These are phyloP conservation scores for Pistacia vera DNA, from an alignment of 345 rosid genomes.

Conservation along the genomic window DNA sequence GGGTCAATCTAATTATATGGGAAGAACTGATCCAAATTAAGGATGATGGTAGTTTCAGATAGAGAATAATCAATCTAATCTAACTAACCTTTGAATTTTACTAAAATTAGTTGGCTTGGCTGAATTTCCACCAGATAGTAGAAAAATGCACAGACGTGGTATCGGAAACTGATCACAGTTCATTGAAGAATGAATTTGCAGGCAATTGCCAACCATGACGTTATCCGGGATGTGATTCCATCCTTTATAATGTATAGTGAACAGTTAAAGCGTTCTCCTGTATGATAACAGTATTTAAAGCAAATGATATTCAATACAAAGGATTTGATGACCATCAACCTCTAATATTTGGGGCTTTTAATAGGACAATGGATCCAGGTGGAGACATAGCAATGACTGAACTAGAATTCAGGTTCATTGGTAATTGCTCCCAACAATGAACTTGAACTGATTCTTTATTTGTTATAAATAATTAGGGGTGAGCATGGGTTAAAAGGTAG, in stretches of 20 bases:
- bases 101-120: not conserved
- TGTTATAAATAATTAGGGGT: too few species aligned
- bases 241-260: constrained; percentile 7
- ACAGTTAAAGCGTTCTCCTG: not conserved
- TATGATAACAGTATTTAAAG: not conserved
- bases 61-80: constrained; percentile 7
- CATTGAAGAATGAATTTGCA: too few species aligned
- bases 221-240: too few species aligned
- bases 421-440: too few species aligned
- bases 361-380: too few species aligned
- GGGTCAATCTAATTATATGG: constrained; percentile 39
- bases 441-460: too few species aligned
- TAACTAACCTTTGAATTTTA: not conserved
- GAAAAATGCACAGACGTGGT: not conserved
- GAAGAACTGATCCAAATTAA: constrained; percentile 27
- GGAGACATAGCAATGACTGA: too few species aligned
- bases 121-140: not conserved
- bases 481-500: too few species aligned
- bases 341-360: too few species aligned
- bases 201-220: too few species aligned
- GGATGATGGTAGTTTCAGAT: constrained; percentile 12
- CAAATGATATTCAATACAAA: not conserved
- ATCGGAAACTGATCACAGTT: too few species aligned
- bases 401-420: too few species aligned
- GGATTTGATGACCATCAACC: not conserved